Percentiles rank a stretch among this genome's conserved stretches.
Evolutionary conservation across 257 asterid species (phyloP).

Genomic region (Fraxinus cuspidata): DNA sequence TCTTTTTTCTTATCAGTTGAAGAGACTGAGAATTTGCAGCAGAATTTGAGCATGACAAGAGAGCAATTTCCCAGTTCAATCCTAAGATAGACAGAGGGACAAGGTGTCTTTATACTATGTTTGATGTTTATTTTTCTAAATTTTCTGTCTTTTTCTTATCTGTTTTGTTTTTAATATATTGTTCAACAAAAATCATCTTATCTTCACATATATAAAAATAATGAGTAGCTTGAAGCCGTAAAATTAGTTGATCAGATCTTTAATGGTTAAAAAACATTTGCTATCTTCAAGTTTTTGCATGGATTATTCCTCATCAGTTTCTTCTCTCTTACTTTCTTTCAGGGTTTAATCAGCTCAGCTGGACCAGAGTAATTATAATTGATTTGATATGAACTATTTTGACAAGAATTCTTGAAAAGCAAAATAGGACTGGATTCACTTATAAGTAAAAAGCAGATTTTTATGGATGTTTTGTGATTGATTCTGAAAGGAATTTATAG

Average conservation of each 20-base stretch:
- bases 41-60: conserved; percentile 53
- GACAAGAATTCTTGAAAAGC: not conserved
- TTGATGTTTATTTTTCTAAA: not conserved
- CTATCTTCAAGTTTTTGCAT: conserved; percentile 35
- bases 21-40: conserved; percentile 26
- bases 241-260: conserved; percentile 3
- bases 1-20: conserved; percentile 31
- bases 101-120: conserved; percentile 19
- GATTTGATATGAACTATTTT: not conserved
- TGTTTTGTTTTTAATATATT: conserved; percentile 6
- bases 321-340: conserved; percentile 28
- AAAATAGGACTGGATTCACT: not conserved
- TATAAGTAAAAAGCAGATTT: not conserved
- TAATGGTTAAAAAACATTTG: conserved; percentile 9
- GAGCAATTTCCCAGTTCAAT: conserved; percentile 37
- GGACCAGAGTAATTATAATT: no score
- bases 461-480: not conserved
- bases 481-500: not conserved
- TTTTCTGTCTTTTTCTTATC: not conserved
- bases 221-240: not conserved
- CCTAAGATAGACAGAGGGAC: conserved; percentile 23
- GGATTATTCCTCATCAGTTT: conserved; percentile 30
- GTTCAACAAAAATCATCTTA: not conserved
- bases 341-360: conserved; percentile 32
- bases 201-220: not conserved